Evolutionary conservation across 2,329 filamentous ascomycete species (phyloP), one percentile per base, ranked within the genome.

Genomic region (Erysiphe pulchra): DNA sequence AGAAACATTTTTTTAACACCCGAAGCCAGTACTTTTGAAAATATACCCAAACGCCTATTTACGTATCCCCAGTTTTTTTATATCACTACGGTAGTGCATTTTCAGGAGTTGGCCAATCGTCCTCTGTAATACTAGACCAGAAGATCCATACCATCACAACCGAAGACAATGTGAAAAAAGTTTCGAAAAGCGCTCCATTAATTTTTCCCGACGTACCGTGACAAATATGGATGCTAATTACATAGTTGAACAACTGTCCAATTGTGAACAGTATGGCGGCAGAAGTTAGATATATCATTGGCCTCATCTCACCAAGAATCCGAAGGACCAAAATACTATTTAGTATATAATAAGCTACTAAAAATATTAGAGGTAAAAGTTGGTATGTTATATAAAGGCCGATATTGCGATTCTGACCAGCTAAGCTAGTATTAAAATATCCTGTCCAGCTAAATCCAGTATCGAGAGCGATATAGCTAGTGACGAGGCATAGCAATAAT

Each of bases 61-160:
- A 48, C 46, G 30, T 17, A 30, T 44, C 20, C 24, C 24, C 4
- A 46, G 49, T 47, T 45, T 46, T n/a, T 30, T 18, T 34, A 18
- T 18, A n/a, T 40, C 50, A 58, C 49, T 56, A 46, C 46, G 58
- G 58, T 17, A 53, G 54, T 45, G 48, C 53, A 16, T 50, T 47
- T 31, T 54, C 61, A 32, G 67, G 64, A 61, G 71, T 70, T 16
- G 86, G 84, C 90, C 90, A 98, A 65, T 94, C 87, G 57, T 98
- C 90, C 63, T 98, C 90, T 14, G 90, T 98, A 56, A 98, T 98
- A 64, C 85, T 94, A 42, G 85, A 92, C 90, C 90, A 98, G 68
- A 98, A 98, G 47, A 82, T 62, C 86, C 90, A 98, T 51, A 94
- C 65, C 63, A 75, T 75, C 16, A 83, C 69, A 4, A 98, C 84